Base-by-base conservation (phyloP, 192 early-diverging fungal genomes). In the Jimgerdemannia lactiflua region DNA sequence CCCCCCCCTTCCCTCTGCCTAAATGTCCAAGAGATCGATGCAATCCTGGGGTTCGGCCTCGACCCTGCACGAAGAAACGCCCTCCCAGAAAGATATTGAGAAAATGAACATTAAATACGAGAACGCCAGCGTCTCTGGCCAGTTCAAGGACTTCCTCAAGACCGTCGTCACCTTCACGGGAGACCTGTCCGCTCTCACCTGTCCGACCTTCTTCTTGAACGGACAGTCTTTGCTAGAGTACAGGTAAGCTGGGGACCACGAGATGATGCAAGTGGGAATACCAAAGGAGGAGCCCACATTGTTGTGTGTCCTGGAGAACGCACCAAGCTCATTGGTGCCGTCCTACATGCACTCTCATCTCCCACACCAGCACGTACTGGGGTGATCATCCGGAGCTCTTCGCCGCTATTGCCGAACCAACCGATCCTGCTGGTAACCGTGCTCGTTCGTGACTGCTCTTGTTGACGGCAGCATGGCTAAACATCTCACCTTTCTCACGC, bases 141-240 rank as follows among this genome's bases (percentile, higher is more conserved):
- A 83, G 65, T 83, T 83, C 43, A 79, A 75, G 39, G 78, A 79
- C 14, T 93, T 94, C 64, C 67, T 93, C 70, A 88, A 89, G 73
- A 90, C 87, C 39, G 79, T 95, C 18, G 86, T 89, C 42, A 89
- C 89, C 71, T 93, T 93, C 70, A 94, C 93, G 7, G 94, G 94
- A 18, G 94, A 95, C 76, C 86, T 95, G 65, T 93, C 91, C 20
- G 86, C 88, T 65, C 80, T 95, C 71, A 94, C 94, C 8, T 93
- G 92, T 77, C 94, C 94, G 69, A 88, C 91, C 19, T 95, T 94
- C 72, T 82, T 95, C 18, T 83, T 95, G 17, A 93, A 89, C 75
- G 92, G 92, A 67, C 85, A 90, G 59, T 94, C 93, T 72, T 80
- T 94, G 43, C 85, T 95, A 18, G 94, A 95, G 78, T 95, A 95